A percentile compares a stretch with the other conserved stretches of the same genome.
Conservation (phyloP, 331 rosid species). For the Stylosanthes scabra region DNA sequence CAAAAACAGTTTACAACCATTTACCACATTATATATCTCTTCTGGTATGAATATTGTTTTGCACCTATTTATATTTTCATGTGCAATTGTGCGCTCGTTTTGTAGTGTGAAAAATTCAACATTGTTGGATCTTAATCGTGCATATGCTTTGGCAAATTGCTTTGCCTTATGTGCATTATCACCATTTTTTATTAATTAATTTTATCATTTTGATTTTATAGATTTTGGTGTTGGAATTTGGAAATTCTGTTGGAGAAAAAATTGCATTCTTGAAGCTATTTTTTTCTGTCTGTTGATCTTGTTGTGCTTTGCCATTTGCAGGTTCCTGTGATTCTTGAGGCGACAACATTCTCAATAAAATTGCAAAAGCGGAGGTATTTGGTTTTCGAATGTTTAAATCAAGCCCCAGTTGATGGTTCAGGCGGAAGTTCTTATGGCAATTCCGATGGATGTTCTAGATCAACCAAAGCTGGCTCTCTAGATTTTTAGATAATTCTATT, state of each 20-base stretch:
- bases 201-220: background rate
- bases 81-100: background rate
- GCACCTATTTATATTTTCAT: background rate
- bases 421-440: constrained; percentile 80
- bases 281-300: background rate
- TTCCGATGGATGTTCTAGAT: constrained; percentile 76
- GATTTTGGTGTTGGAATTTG: background rate
- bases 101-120: background rate
- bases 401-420: constrained; percentile 85
- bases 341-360: constrained; percentile 83
- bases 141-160: background rate
- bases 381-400: constrained; percentile 90
- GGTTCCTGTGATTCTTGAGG: constrained; percentile 87
- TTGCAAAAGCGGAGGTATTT: constrained; percentile 77
- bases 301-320: constrained; percentile 37
- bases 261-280: background rate
- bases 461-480: constrained; percentile 63
- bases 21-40: background rate
- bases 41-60: background rate
- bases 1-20: background rate
- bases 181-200: background rate
- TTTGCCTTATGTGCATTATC: background rate
- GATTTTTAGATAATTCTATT: constrained; percentile 60
- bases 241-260: constrained; percentile 2
- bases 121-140: background rate